Percentiles rank a stretch among this genome's conserved stretches.
These are phyloP conservation scores for Neofusicoccum kwambonambiense DNA, from an alignment of 2,329 filamentous ascomycete species.

Conservation along the genomic window DNA sequence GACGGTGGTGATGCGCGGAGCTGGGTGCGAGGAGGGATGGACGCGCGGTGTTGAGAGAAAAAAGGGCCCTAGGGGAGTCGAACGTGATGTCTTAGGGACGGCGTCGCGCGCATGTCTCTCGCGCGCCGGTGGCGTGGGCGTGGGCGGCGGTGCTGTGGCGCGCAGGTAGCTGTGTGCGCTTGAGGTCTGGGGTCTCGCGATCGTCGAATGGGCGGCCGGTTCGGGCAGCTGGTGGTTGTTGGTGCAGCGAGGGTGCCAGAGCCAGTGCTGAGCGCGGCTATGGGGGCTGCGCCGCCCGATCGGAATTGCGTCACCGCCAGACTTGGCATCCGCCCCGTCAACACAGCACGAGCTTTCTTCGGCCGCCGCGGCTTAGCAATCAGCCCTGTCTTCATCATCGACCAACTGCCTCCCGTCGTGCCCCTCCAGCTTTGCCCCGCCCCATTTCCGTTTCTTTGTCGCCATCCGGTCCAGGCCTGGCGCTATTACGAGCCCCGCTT, in stretches of 20 bases:
- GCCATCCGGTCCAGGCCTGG: constrained; percentile 10
- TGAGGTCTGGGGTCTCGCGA: not conserved
- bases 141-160: not conserved
- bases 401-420: not conserved
- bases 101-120: constrained; percentile 10
- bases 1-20: not conserved
- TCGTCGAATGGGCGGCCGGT: constrained; percentile 1
- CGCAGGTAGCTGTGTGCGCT: not conserved
- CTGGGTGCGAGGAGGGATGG: not conserved
- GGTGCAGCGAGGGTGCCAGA: not conserved
- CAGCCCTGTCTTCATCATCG: not conserved
- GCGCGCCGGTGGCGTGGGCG: not conserved
- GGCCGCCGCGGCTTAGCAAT: constrained; percentile 11
- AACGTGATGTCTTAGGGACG: constrained; percentile 1
- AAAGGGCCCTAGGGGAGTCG: not conserved
- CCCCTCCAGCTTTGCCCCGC: constrained; percentile 1
- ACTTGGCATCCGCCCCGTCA: not conserved
- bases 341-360: not conserved
- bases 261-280: not conserved
- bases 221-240: constrained; percentile 1
- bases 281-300: too few species aligned
- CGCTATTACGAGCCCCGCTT: constrained; percentile 9
- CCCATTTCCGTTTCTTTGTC: not conserved
- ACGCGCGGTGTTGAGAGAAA: not conserved
- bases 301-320: not conserved